Base-by-base conservation (phyloP, 2,329 filamentous ascomycete species). In the Periconia sp. region DNA sequence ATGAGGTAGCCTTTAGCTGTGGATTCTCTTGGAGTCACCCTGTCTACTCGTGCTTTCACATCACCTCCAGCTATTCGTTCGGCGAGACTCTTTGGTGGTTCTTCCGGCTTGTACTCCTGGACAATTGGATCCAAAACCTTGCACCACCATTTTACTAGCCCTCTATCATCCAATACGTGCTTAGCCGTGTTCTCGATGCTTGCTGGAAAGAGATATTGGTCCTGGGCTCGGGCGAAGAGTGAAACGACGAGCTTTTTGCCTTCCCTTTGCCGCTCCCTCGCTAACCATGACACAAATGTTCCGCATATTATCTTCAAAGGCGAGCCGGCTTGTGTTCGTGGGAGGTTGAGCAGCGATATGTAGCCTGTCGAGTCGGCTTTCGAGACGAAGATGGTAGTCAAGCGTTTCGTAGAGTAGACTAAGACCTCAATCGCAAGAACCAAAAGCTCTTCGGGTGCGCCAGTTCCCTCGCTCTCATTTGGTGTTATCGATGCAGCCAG, bases 311-410 rank as follows among this genome's bases (percentile, higher is more conserved):
- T 78, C 50, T 88, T 84, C 36, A 96, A 80, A 0, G 90, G 90
- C 3, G 89, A 94, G 80, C 12, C 85, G 18, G 53, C 52, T 33
- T 62, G 61, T 15, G 61, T 56, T 12, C 63, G 57, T 28, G 63
- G 81, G 0, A 88, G 74, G 13, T 81, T 73, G 24, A 92, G 74
- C 2, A 87, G 76, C 54, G 85, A 77, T 8, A 96, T 74, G 65
- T 90, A 95, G 17, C 95, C 94, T 0, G 92, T 96, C 8, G 94
- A 96, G 73, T 99, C 94, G 35, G 94, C 94, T 71, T 99, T 99
- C 51, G 92, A 92, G 17, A 99, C 87, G 67, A 99, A 99, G 40
- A 97, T 80, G 4, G 89, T 96, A 1, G 88, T 95, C 17, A 90
- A 81, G 57, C 82, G 81, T 32, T 82, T 81, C 0, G 92, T 96